Evolutionary conservation across 495 filamentous ascomycete genomes (phyloP), one percentile per base, ranked within the genome.

Genomic region (Annulohypoxylon moriforme): DNA sequence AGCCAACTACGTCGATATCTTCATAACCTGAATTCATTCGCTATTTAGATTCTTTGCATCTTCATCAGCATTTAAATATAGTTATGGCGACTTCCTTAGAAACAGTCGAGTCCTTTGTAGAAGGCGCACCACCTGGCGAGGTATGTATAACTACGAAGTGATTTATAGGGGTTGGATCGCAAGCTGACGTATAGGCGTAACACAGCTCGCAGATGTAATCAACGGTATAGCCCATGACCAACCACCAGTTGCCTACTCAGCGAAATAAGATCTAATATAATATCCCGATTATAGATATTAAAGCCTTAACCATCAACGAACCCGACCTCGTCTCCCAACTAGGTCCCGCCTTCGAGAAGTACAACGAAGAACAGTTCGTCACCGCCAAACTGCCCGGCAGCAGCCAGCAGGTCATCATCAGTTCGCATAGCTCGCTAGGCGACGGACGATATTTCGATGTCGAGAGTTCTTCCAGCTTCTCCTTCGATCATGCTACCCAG

Each of bases 41-140:
- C 27, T 22, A 25, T 31, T 18, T 25, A 31, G 6, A 40, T 18
- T n/a, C 3, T 11, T 36, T 4, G 8, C n/a, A 57, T 42, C 27
- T 33, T 36, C 0, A 44, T 33, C 8, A 1, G 5, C 18, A 52
- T 10, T 16, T 8, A 10, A 44, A 24, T 13, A 25, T 11, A 64
- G 36, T 20, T 20, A 84, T 81, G 80, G 69, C 81, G 11, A 81
- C 79, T n/a, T 57, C 75, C 18, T 74, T 90, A 66, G 88, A 90
- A 64, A 89, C 91, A 29, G 82, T 93, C 60, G 92, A 93, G 68
- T 90, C 93, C 4, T 99, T 98, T 80, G 90, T 99, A 68, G 89
- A 98, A 81, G 93, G 93, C 79, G 93, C 96, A 76, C 96, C 96
- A 46, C 96, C 96, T 31, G 96, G 96, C 83, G 96, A 99, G 92